A percentile compares a stretch with the other conserved stretches of the same genome.
Evolutionary conservation across 441 rosid genomes (phyloP).

Genomic region (Pelargonium citronellum): DNA sequence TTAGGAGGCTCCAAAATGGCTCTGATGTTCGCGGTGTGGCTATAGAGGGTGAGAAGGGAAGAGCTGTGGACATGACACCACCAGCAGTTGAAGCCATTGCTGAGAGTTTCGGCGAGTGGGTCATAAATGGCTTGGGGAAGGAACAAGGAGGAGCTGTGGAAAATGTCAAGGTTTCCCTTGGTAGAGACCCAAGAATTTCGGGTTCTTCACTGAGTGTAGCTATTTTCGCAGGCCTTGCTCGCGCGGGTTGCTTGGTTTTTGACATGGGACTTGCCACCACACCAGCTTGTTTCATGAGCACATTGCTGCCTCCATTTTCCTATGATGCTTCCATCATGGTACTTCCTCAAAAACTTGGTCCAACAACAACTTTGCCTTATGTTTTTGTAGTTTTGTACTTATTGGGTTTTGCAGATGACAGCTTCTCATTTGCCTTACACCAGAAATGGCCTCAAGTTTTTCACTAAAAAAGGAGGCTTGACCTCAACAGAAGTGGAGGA

Average conservation of each 20-base stretch:
- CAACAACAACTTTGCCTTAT: neutral
- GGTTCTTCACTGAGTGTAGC: slow-evolving; percentile 62
- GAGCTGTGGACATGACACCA: slow-evolving; percentile 64
- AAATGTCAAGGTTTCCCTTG: slow-evolving; percentile 58
- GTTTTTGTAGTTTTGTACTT: neutral
- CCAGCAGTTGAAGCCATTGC: slow-evolving; percentile 81
- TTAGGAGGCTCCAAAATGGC: slow-evolving; percentile 77
- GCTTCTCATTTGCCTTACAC: slow-evolving; percentile 96
- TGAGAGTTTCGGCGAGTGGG: slow-evolving; percentile 91
- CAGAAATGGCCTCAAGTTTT: slow-evolving; percentile 79
- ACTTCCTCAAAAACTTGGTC: slow-evolving; percentile 8
- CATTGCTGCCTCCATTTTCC: slow-evolving; percentile 56
- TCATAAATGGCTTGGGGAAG: slow-evolving; percentile 34
- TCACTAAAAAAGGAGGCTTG: slow-evolving; percentile 81
- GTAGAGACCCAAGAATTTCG: slow-evolving; percentile 72
- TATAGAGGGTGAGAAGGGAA: slow-evolving; percentile 68
- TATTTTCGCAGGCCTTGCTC: slow-evolving; percentile 64
- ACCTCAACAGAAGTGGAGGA: slow-evolving; percentile 80
- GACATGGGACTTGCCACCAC: slow-evolving; percentile 94
- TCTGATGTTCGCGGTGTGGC: slow-evolving; percentile 94
- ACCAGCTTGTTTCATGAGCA: slow-evolving; percentile 95
- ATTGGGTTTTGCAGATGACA: slow-evolving; percentile 56
- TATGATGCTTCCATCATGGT: slow-evolving; percentile 92
- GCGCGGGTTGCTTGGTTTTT: slow-evolving; percentile 69
- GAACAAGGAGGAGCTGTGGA: slow-evolving; percentile 25